Evolutionary conservation across 2,329 filamentous ascomycete genomes (phyloP), one percentile per base, ranked within the genome.

Genomic region (Pyrenochaeta sp.): DNA sequence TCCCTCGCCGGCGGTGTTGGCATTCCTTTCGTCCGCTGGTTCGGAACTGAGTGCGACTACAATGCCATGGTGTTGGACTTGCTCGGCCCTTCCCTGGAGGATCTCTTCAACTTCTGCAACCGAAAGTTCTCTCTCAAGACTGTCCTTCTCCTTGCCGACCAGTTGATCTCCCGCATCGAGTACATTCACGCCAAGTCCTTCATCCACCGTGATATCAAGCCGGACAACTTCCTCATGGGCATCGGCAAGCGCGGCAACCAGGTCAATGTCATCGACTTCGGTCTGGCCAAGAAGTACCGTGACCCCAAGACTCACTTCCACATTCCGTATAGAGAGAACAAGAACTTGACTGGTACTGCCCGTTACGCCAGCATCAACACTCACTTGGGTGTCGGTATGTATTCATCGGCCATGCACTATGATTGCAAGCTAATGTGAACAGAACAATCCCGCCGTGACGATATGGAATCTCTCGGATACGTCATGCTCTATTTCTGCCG

Each of bases 401-500:
- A 34, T n/a, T 26, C 6, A 14, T 23, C 9, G 14, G n/a, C 18
- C 7, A 15, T 17, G 11, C 11, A 5, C 10, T 10, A 6, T 34
- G n/a, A 2, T 18, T 34, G 23, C 31, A 43, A 26, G 40, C 60
- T 67, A 50, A 63, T 35, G 17, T 29, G 17, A 30, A 58, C 63
- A 87, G 93, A 99, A 78, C 94, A 99, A 84, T 97, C 93, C 66
- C 93, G 94, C 59, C 93, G 94, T 80, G 94, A 99, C 67, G 94
- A 99, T 68, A 97, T 99, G 93, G 94, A 99, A 76, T 96, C 93
- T 48, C 84, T 99, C 36, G 94, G 94, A 65, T 97, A 99, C 65
- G 94, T 99, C 68, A 97, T 99, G 92, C 88, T 99, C 54, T 99
- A 99, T 83, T 99, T 99, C 81, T 97, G 93, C 82, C 93, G 94